These are phyloP conservation scores for Neospora caninum DNA, from an alignment of 169 alveolate genomes.

Conservation along the genomic window DNA sequence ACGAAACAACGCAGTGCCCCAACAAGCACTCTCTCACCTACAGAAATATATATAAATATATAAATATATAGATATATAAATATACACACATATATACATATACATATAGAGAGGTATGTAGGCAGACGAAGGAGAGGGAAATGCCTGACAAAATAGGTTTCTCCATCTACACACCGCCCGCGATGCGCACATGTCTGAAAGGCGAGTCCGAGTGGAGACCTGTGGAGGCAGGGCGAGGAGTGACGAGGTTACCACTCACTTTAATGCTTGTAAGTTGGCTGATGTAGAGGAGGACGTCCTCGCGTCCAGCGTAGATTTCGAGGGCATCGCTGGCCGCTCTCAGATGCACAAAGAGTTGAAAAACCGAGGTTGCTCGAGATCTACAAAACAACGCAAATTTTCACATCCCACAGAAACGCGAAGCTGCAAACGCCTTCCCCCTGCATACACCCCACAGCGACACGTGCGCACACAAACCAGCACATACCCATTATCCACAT, in stretches of 20 bases:
- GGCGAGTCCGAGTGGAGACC: too few relatives aligned
- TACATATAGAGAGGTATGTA: not conserved
- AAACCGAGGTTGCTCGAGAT: slow-evolving; percentile 14
- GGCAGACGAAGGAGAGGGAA: not conserved
- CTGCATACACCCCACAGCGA: too few relatives aligned
- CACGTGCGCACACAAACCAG: too few relatives aligned
- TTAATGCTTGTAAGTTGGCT: not conserved
- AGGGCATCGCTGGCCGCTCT: slow-evolving; percentile 57
- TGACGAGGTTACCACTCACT: not conserved
- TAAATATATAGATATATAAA: not conserved
- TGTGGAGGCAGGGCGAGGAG: too few relatives aligned
- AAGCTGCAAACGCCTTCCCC: too few relatives aligned
- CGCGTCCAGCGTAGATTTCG: slow-evolving; percentile 35
- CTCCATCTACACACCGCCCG: not conserved
- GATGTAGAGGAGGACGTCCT: slow-evolving; percentile 36
- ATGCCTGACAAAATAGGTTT: not conserved
- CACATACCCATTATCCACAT: not conserved
- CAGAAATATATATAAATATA: not conserved
- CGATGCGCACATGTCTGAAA: too few relatives aligned
- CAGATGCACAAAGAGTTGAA: slow-evolving; percentile 42
- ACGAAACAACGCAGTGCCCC: too few relatives aligned
- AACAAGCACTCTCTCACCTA: not conserved
- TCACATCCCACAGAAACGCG: not conserved
- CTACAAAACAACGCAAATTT: not conserved
- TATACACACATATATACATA: not conserved